phyloP scores from a whole-genome alignment of 805 yeast genomes.

The Komagataella pseudopastoris region DNA sequence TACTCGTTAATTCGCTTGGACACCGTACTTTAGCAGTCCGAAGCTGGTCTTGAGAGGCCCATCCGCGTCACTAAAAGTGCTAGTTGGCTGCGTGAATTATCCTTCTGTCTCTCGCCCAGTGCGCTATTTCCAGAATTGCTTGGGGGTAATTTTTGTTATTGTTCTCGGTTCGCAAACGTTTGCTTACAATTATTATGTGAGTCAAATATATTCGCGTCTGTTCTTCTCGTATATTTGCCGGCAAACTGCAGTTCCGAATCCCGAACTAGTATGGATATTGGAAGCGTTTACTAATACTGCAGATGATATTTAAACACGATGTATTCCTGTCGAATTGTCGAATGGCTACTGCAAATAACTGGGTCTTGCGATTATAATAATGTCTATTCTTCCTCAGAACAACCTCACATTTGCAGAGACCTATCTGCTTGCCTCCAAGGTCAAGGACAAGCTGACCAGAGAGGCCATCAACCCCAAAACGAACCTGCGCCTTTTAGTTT shows the following conservation, averaged over 20 bases:
- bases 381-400: background rate
- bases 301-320: background rate
- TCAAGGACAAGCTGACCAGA: slow-evolving; percentile 45
- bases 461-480: slow-evolving; percentile 50
- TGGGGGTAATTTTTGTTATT: too few species aligned
- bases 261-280: background rate
- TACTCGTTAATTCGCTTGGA: background rate
- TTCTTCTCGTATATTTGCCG: background rate
- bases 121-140: background rate
- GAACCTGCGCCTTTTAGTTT: slow-evolving; percentile 41
- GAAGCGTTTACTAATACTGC: background rate
- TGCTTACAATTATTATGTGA: background rate
- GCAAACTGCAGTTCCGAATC: background rate
- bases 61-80: background rate
- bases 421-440: slow-evolving; percentile 49
- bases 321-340: background rate
- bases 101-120: background rate
- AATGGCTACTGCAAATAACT: background rate
- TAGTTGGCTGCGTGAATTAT: background rate
- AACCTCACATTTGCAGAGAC: slow-evolving; percentile 24
- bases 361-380: background rate
- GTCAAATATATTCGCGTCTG: background rate
- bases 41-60: background rate
- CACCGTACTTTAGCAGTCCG: background rate
- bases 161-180: background rate